Evolutionary conservation across 306 rosid genomes (phyloP).

Genomic region (Dryas alaskensis): DNA sequence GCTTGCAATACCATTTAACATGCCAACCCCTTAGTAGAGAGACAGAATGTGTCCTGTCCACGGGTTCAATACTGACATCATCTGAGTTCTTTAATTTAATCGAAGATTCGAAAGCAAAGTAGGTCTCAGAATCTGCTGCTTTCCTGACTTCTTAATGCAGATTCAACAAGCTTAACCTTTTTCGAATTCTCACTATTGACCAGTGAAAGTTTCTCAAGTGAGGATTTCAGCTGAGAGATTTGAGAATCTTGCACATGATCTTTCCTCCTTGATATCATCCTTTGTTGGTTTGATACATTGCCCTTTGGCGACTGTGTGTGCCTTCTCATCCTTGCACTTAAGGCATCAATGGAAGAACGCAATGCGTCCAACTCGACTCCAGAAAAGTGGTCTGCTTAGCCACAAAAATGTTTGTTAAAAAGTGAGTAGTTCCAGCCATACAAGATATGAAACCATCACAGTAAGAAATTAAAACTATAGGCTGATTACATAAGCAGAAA

Average conservation of each 20-base stretch:
- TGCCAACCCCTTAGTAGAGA: not conserved
- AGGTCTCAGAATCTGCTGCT: conserved; percentile 36
- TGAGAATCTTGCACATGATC: conserved; percentile 49
- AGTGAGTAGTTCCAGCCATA: conserved; percentile 9
- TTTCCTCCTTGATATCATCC: conserved; percentile 49
- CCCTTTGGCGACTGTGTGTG: conserved; percentile 47
- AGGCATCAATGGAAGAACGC: conserved; percentile 64
- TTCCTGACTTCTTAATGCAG: conserved; percentile 52
- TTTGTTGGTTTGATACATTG: conserved; percentile 39
- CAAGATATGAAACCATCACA: not conserved
- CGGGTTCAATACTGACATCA: not conserved
- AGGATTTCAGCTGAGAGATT: conserved; percentile 63
- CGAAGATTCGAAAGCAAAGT: conserved; percentile 12
- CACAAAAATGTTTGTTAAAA: conserved; percentile 10
- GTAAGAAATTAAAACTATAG: not conserved
- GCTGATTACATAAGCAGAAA: not conserved
- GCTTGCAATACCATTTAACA: not conserved
- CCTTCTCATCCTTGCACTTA: conserved; percentile 65
- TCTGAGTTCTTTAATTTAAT: not conserved
- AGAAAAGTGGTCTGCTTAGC: conserved; percentile 54
- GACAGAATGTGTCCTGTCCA: not conserved
- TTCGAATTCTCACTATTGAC: conserved; percentile 61
- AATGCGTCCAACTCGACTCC: conserved; percentile 79
- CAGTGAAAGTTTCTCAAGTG: conserved; percentile 69
- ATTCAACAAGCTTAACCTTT: conserved; percentile 72